Percentiles rank a stretch among this genome's conserved stretches.
These are phyloP conservation scores for Monilinia fructicola DNA, from an alignment of 2,329 filamentous ascomycete species.

Conservation along the genomic window DNA sequence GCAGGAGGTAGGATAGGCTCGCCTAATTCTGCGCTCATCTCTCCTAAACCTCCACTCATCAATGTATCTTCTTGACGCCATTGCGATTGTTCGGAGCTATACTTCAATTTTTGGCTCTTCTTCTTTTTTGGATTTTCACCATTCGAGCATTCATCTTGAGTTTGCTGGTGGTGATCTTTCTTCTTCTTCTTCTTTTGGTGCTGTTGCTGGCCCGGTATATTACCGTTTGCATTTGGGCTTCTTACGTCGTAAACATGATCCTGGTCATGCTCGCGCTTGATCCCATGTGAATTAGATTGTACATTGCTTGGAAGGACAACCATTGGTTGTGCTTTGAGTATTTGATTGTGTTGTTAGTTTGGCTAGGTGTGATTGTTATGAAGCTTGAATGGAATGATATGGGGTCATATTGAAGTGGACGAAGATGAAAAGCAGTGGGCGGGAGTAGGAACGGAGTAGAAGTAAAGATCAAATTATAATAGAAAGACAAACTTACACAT, in stretches of 20 bases:
- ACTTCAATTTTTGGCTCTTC: slow-evolving; percentile 12
- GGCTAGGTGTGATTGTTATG: neutral
- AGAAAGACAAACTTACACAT: slow-evolving; percentile 16
- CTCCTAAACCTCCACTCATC: slow-evolving; percentile 10
- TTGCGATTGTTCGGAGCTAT: neutral
- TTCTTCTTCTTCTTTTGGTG: slow-evolving; percentile 1
- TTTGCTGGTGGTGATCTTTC: neutral
- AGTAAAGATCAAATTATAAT: neutral
- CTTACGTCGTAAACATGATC: slow-evolving; percentile 2
- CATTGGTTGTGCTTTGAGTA: neutral
- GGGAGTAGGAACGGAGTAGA: neutral
- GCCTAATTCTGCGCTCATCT: slow-evolving; percentile 1
- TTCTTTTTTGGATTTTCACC: neutral
- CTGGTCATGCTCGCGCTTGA: slow-evolving; percentile 11
- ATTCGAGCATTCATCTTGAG: neutral
- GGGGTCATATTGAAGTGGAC: neutral
- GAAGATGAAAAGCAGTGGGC: neutral
- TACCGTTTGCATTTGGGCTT: neutral
- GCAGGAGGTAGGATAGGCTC: slow-evolving; percentile 2
- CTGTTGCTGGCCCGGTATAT: neutral
- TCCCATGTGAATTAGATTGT: neutral
- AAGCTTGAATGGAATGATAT: neutral
- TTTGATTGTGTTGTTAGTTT: neutral
- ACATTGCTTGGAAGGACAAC: slow-evolving; percentile 1
- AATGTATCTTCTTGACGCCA: neutral